These are phyloP conservation scores for Suhomyces maxii DNA, from an alignment of 1,139 yeast genomes.

Conservation along the genomic window DNA sequence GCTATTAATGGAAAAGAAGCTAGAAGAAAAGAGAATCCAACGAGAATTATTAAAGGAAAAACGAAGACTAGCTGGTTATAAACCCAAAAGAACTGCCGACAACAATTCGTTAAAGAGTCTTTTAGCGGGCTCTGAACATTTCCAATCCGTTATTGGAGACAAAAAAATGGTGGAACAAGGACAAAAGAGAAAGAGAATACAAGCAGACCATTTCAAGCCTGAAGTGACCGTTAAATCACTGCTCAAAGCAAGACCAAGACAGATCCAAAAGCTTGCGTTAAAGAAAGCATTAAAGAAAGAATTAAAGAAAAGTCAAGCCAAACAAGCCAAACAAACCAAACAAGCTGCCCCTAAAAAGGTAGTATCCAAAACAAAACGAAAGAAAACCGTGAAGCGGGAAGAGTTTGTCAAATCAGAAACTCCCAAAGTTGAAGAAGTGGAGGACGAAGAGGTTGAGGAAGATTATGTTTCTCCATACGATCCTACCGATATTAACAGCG, in stretches of 20 bases:
- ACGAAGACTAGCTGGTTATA: not conserved
- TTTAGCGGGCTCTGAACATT: constrained; percentile 27
- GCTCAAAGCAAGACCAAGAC: constrained; percentile 10
- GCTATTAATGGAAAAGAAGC: constrained; percentile 5
- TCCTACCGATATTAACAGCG: constrained; percentile 39
- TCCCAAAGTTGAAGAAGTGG: not conserved
- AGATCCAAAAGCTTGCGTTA: constrained; percentile 8
- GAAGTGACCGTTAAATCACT: constrained; percentile 11
- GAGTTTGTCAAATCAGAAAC: not conserved
- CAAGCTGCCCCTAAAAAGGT: not conserved
- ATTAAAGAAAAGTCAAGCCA: constrained; percentile 1
- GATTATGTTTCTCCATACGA: constrained; percentile 27
- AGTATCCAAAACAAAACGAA: constrained; percentile 14
- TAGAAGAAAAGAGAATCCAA: constrained; percentile 10
- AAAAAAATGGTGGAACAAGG: constrained; percentile 31
- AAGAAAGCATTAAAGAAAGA: constrained; percentile 3
- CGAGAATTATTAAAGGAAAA: not conserved
- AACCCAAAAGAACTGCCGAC: constrained; percentile 1
- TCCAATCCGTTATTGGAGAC: constrained; percentile 43
- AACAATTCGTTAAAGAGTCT: constrained; percentile 3
- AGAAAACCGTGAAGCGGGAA: constrained; percentile 1
- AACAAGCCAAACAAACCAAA: constrained; percentile 1
- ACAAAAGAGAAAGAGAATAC: constrained; percentile 32
- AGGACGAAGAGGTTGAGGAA: constrained; percentile 6
- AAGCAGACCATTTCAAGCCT: constrained; percentile 29